Evolutionary conservation across 2,329 filamentous ascomycete genomes (phyloP), one percentile per base, ranked within the genome.

Genomic region (Diaporthe sp.): DNA sequence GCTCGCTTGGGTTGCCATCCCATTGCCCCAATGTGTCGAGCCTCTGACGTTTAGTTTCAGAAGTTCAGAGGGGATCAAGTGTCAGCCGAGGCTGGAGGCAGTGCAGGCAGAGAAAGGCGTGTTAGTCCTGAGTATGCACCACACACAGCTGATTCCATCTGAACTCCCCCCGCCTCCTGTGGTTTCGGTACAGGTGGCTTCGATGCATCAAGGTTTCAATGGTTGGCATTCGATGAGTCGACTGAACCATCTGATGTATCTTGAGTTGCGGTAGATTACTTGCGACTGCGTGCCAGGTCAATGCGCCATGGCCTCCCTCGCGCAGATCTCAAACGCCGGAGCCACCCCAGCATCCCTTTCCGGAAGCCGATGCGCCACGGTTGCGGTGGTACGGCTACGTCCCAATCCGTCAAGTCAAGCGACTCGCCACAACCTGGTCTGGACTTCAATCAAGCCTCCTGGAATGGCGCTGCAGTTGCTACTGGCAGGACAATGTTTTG

Each of bases 1-100:
- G 63, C 63, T 66, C 63, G 63, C 63, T 66, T 66, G 63, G 63
- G 63, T 66, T 66, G 63, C 63, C 63, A 66, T 66, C 63, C 63
- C 44, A 66, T 51, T 51, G 63, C 44, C 30, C 63, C 63, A 51
- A 66, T 27, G 63, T 51, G 44, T 66, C 63, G 44, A 66, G 44
- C 44, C 44, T 66, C 63, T 66, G 63, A 66, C 44, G 63, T 66
- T 66, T 66, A 66, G 63, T 66, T 66, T 66, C 63, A 66, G 63
- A 66, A 53, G 63, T 51, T 66, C 63, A 66, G 63, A 51, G 44
- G 44, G 44, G 12, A 39, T 66, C 63, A n/a, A 51, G 10, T 27
- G 44, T 22, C 63, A 66, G 63, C 63, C 63, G 63, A 51, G 63
- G 63, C 61, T 50, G 61, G 61, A 66, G 61, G 61, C 61, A 50